phyloP scores from a whole-genome alignment of 768 basidiomycete species.

The Panaeolus cyanescens region DNA sequence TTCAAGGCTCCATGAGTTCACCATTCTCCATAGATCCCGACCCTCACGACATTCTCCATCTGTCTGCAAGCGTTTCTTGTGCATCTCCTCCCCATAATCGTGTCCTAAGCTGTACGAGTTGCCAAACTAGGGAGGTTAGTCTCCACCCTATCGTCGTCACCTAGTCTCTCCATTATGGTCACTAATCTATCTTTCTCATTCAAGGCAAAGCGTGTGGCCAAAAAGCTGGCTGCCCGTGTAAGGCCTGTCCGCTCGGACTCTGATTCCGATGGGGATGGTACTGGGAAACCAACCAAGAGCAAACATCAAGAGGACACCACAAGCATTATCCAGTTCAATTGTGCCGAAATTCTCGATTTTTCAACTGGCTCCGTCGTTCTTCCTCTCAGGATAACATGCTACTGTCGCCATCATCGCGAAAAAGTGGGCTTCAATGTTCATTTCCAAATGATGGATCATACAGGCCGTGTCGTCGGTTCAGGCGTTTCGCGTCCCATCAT shows the following conservation, averaged over 20 bases:
- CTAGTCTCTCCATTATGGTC: background rate
- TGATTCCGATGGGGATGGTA: slow-evolving; percentile 59
- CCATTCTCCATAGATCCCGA: slow-evolving; percentile 53
- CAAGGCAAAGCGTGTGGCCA: slow-evolving; percentile 86
- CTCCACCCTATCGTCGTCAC: background rate
- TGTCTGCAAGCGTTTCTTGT: slow-evolving; percentile 76
- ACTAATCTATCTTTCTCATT: slow-evolving; percentile 13
- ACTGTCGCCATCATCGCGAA: slow-evolving; percentile 98
- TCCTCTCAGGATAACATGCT: slow-evolving; percentile 96
- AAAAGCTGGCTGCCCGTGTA: slow-evolving; percentile 85
- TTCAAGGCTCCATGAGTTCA: slow-evolving; percentile 7
- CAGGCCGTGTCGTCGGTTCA: slow-evolving; percentile 77
- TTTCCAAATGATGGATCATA: slow-evolving; percentile 80
- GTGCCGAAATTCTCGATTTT: slow-evolving; percentile 87
- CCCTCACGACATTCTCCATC: slow-evolving; percentile 68
- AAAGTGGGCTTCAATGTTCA: slow-evolving; percentile 93
- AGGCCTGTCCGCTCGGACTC: slow-evolving; percentile 77
- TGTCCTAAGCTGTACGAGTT: slow-evolving; percentile 85
- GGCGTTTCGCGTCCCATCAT: slow-evolving; percentile 90
- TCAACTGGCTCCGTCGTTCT: slow-evolving; percentile 82
- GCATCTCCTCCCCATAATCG: slow-evolving; percentile 76
- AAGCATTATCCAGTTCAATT: slow-evolving; percentile 95
- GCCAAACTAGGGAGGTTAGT: slow-evolving; percentile 81
- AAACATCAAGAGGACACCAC: slow-evolving; percentile 65
- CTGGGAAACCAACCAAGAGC: slow-evolving; percentile 44